Percentiles rank a stretch among this genome's conserved stretches.
These are phyloP conservation scores for Dalbergia cultrata DNA, from an alignment of 306 rosid species.

Conservation along the genomic window DNA sequence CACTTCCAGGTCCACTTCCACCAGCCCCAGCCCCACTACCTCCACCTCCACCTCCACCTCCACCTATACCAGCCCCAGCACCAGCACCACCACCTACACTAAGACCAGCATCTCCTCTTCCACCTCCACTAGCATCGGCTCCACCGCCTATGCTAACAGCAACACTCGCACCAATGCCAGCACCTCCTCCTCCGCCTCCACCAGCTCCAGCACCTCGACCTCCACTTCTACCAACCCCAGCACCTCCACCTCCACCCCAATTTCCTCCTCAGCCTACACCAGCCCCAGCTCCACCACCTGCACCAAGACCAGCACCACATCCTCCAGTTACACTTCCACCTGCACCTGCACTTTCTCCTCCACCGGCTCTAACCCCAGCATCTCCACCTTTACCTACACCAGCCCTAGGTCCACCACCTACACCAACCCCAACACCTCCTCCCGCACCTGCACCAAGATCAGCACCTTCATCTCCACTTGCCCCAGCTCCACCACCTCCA, in stretches of 20 bases:
- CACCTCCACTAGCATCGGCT: background rate
- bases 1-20: background rate
- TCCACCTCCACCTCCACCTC: background rate
- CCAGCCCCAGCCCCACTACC: no score
- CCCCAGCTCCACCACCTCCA: background rate
- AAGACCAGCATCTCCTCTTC: background rate
- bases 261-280: background rate
- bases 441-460: background rate
- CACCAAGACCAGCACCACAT: background rate
- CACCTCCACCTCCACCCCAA: background rate
- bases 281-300: background rate
- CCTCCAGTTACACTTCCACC: background rate
- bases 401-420: no score
- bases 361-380: no score
- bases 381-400: background rate
- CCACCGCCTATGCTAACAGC: background rate
- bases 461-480: no score
- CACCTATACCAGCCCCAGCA: background rate
- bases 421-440: no score
- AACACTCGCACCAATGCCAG: background rate
- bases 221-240: background rate
- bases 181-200: background rate
- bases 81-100: background rate
- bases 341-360: no score
- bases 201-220: background rate